phyloP scores from a whole-genome alignment of 768 basidiomycete genomes.

The Phylloporus rhodoxanthus region DNA sequence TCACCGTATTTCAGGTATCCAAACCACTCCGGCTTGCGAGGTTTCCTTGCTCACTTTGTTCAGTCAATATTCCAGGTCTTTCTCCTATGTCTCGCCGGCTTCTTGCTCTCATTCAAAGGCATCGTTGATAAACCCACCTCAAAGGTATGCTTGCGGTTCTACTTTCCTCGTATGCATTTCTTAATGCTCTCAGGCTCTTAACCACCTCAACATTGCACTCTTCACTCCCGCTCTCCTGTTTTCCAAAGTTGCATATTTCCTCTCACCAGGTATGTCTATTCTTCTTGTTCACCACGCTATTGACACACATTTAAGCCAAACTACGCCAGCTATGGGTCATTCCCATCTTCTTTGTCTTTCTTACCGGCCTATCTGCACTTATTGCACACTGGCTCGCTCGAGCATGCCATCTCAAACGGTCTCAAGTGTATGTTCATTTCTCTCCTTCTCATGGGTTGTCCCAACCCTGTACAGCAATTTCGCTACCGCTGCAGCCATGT shows the following conservation, averaged over 20 bases:
- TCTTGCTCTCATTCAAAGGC: slow-evolving; percentile 68
- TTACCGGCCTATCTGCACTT: slow-evolving; percentile 65
- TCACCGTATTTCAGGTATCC: slow-evolving; percentile 28
- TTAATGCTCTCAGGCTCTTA: slow-evolving; percentile 51
- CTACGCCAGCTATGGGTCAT: slow-evolving; percentile 79
- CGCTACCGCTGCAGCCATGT: slow-evolving; percentile 77
- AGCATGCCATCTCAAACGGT: slow-evolving; percentile 59
- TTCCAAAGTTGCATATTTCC: slow-evolving; percentile 91
- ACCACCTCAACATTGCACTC: slow-evolving; percentile 78
- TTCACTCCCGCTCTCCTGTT: slow-evolving; percentile 87
- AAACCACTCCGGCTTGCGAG: no score
- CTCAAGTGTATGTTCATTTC: slow-evolving; percentile 60
- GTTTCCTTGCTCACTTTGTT: not conserved
- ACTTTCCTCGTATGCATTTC: not conserved
- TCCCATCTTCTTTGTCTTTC: slow-evolving; percentile 76
- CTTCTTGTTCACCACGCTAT: not conserved
- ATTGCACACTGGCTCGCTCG: slow-evolving; percentile 61
- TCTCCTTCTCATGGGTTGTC: not conserved
- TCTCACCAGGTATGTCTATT: slow-evolving; percentile 58
- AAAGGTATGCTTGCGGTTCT: slow-evolving; percentile 56
- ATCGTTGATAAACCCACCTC: slow-evolving; percentile 88
- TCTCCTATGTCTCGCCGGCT: slow-evolving; percentile 77
- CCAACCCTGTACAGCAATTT: slow-evolving; percentile 47
- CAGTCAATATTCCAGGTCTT: slow-evolving; percentile 90
- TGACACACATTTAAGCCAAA: slow-evolving; percentile 45